Base-by-base conservation (phyloP, 257 asterid species). In the Paulownia fortunei region DNA sequence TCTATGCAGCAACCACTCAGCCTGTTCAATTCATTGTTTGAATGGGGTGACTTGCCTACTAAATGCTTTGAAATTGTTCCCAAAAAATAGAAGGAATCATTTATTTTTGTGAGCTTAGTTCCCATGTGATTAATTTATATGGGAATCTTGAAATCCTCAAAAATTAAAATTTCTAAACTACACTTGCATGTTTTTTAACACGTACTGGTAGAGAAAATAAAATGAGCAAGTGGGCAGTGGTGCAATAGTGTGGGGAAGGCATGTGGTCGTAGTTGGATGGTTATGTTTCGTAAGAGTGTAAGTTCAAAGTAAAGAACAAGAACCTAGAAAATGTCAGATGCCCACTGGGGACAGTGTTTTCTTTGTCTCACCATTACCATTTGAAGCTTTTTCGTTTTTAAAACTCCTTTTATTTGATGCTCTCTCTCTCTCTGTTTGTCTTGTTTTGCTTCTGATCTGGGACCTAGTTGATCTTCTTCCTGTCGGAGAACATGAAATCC, bases 261-360 rank as follows among this genome's bases (percentile, higher is more conserved):
- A 62, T 65, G 85, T 82, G 89, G 81, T 80, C 89, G 83, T 58
- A 51, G 70, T 70, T 59, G 47, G 30, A 66, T 72, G 63, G 27
- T 61, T 21, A 44, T 49, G 47, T 1, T n/a, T 36, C 71, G 7
- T 16, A 65, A 23, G 47, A 64, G 18, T 12, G 27, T 36, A 21
- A 67, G 41, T 72, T 59, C 61, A 69, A 80, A 78, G 62, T 62
- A 58, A 34, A 80, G 26, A 58, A 74, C 77, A 76, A 59, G 39
- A 67, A 44, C 32, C 65, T 12, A 27, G 76, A 80, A 62, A 66
- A 44, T 61, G 55, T 36, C 2, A 60, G 11, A 3, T 51, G 62
- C 30, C 30, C 30, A 8, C 30, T 46, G 11, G 11, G 30, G 23
- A 34, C 56, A 21, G 24, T 61, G 15, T 11, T 64, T 54, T 58